A percentile compares a stretch with the other conserved stretches of the same genome.
Evolutionary conservation across 805 yeast genomes (phyloP).

Genomic region (Nakazawaea pomicola): DNA sequence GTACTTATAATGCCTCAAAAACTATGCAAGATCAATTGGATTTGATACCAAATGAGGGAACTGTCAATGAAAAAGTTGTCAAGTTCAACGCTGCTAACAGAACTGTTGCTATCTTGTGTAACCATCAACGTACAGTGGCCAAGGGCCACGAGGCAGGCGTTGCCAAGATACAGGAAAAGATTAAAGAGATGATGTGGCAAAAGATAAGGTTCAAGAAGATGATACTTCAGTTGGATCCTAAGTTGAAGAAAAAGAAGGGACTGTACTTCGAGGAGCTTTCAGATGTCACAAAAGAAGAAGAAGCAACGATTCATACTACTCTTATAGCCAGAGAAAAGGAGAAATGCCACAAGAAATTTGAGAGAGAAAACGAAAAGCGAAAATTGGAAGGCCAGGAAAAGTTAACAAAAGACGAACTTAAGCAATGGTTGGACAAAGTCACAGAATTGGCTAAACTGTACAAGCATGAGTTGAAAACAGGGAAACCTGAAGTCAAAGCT

Average conservation of each 20-base stretch:
- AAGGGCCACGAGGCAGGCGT: constrained; percentile 81
- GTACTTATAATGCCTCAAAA: constrained; percentile 94
- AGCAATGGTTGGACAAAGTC: constrained; percentile 52
- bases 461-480: constrained; percentile 52
- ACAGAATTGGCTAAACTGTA: constrained; percentile 48
- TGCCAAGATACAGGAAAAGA: constrained; percentile 69
- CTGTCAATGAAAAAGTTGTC: constrained; percentile 82
- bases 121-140: constrained; percentile 91
- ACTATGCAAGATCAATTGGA: constrained; percentile 96
- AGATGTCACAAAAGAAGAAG: constrained; percentile 62
- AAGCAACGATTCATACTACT: constrained; percentile 49
- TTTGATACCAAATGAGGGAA: constrained; percentile 77
- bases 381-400: constrained; percentile 50
- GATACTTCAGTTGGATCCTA: constrained; percentile 61
- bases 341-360: constrained; percentile 57
- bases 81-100: constrained; percentile 92
- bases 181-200: constrained; percentile 82
- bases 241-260: constrained; percentile 41
- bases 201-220: constrained; percentile 68
- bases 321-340: constrained; percentile 64
- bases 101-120: constrained; percentile 92
- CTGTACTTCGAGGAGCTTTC: constrained; percentile 64
- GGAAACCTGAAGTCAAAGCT: constrained; percentile 53
- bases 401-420: constrained; percentile 50
- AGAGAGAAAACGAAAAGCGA: constrained; percentile 72